These are phyloP conservation scores for Ascochyta pisi DNA, from an alignment of 2,329 filamentous ascomycete species.

Conservation along the genomic window DNA sequence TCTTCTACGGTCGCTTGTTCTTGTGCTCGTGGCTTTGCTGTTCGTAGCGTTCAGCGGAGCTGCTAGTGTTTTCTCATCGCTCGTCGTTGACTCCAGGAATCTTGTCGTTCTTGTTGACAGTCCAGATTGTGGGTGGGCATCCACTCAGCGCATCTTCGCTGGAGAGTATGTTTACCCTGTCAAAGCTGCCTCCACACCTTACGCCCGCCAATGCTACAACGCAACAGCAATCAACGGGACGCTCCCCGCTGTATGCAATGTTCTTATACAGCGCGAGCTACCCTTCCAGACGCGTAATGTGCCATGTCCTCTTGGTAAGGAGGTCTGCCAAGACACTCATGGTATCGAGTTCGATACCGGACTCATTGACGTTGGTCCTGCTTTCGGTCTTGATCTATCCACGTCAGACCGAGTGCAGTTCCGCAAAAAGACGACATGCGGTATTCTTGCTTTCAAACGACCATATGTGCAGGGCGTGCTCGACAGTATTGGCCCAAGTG, in stretches of 20 bases:
- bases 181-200: slow-evolving; percentile 7
- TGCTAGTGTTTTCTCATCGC: slow-evolving; percentile 28
- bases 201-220: slow-evolving; percentile 19
- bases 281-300: neutral
- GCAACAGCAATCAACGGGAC: neutral
- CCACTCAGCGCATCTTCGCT: neutral
- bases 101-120: slow-evolving; percentile 23
- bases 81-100: slow-evolving; percentile 18
- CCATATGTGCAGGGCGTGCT: slow-evolving; percentile 1
- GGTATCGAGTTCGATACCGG: slow-evolving; percentile 18
- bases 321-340: neutral
- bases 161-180: neutral
- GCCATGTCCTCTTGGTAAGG: slow-evolving; percentile 19
- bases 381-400: slow-evolving; percentile 18
- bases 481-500: neutral
- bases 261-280: neutral
- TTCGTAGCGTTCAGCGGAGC: slow-evolving; percentile 18
- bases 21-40: slow-evolving; percentile 13
- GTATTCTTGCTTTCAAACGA: slow-evolving; percentile 1
- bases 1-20: slow-evolving; percentile 13
- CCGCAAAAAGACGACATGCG: slow-evolving; percentile 12
- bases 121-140: slow-evolving; percentile 14
- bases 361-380: slow-evolving; percentile 15
- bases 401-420: slow-evolving; percentile 5
- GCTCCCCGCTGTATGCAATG: neutral